Base-by-base conservation (phyloP, 2,329 filamentous ascomycete species). In the Pleurostoma richardsiae region DNA sequence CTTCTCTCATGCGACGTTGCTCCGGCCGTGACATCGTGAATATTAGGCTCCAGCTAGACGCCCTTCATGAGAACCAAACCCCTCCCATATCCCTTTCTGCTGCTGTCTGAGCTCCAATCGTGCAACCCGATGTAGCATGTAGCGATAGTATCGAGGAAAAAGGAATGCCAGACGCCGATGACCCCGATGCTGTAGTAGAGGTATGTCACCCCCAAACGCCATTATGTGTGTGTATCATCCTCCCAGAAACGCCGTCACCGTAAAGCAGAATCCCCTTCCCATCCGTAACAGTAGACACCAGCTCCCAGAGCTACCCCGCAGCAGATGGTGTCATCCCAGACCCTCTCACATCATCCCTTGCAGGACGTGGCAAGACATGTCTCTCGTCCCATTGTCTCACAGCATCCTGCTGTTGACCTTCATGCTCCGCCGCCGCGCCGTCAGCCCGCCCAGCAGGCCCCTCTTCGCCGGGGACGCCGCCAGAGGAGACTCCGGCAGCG, bases 391-490 rank as follows among this genome's bases (percentile, higher is more conserved):
- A 19, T 19, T 19, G 19, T 19, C 19, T 19, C 19, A 19, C 19
- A 36, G 33, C 33, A 36, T 8, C n/a, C n/a, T 36, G n/a, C 33
- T 36, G 33, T 36, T 36, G 33, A 36, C 8, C 2, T 36, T 41
- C 8, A 41, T 41, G 43, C 60, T 62, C 43, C 50, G 54, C 42
- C 60, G 51, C 47, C 55, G 46, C 26, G 51, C 54, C 5, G 60
- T 47, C 40, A 62, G 45, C 10, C 55, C 57, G 44, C 57, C 55
- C 33, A 62, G 43, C 27, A 60, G 55, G 7, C 58, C 54, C 42
- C 49, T 50, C 43, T 52, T 54, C 3, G 44, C 26, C 4, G 51
- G 48, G 10, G 47, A 47, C 5, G 58, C 51, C 10, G 55, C 54
- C 27, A 56, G 29, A 29, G 51, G 48, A 33, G 40, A 28, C 41